These are phyloP conservation scores for Dimocarpus longan DNA, from an alignment of 345 rosid genomes.

Conservation along the genomic window DNA sequence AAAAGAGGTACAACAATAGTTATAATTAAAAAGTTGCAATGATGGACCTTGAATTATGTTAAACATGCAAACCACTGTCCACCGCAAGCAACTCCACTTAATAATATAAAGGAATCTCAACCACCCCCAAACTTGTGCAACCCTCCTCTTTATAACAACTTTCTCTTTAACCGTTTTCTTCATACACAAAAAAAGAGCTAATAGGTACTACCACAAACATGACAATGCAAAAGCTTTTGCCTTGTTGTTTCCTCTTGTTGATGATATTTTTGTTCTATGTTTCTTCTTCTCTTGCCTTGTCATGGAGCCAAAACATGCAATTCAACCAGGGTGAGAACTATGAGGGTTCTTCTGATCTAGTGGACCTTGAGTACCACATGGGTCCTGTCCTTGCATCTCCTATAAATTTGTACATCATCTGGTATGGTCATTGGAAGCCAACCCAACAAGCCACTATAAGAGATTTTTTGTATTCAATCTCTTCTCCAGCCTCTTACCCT, in stretches of 20 bases:
- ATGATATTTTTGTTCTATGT: conserved; percentile 14
- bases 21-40: conserved; percentile 28
- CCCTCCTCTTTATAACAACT: conserved; percentile 24
- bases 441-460: conserved; percentile 52
- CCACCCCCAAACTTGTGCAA: background rate
- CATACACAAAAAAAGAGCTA: conserved; percentile 1
- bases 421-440: conserved; percentile 68
- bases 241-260: conserved; percentile 19
- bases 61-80: conserved; percentile 28
- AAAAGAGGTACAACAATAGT: conserved; percentile 11
- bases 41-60: conserved; percentile 23
- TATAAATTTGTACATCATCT: conserved; percentile 50
- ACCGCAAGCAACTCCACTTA: conserved; percentile 1
- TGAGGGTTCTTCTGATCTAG: conserved; percentile 58
- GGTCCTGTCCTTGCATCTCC: conserved; percentile 67
- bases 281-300: conserved; percentile 22
- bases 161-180: background rate
- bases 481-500: conserved; percentile 53
- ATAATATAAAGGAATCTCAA: conserved; percentile 28
- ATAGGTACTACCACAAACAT: background rate
- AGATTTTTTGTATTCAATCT: conserved; percentile 61
- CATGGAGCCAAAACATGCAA: conserved; percentile 29
- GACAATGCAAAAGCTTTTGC: conserved; percentile 26
- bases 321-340: conserved; percentile 40
- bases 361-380: conserved; percentile 59